Percentiles rank a stretch among this genome's conserved stretches.
These are phyloP conservation scores for Fagopyrum tataricum DNA, from an alignment of 148 eudicot genomes.

Conservation along the genomic window DNA sequence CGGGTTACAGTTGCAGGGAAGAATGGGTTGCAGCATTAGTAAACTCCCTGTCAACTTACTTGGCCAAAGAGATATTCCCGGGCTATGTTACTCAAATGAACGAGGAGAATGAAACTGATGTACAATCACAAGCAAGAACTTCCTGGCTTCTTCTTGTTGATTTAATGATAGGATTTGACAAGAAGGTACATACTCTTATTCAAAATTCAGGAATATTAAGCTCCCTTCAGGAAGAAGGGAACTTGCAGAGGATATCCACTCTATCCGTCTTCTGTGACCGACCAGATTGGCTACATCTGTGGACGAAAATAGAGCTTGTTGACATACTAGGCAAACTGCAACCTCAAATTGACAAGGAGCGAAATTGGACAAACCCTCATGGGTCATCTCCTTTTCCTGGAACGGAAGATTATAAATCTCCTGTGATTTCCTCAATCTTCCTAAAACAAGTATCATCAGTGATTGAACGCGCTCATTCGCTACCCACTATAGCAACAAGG, in stretches of 20 bases:
- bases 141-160: conserved; percentile 85
- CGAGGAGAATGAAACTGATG: conserved; percentile 43
- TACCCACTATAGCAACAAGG: conserved; percentile 56
- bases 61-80: conserved; percentile 86
- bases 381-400: conserved; percentile 42
- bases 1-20: conserved; percentile 93
- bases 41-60: conserved; percentile 62
- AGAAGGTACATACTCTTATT: conserved; percentile 51
- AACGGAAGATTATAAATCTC: conserved; percentile 62
- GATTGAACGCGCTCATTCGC: conserved; percentile 69
- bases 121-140: conserved; percentile 42
- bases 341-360: conserved; percentile 57
- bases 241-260: conserved; percentile 56
- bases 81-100: conserved; percentile 45
- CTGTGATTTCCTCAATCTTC: conserved; percentile 47
- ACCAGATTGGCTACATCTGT: conserved; percentile 91
- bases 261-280: conserved; percentile 80
- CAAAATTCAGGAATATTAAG: conserved; percentile 49
- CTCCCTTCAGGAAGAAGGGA: conserved; percentile 54
- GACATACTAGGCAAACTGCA: conserved; percentile 47
- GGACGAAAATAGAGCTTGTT: conserved; percentile 80
- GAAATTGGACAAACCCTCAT: conserved; percentile 52
- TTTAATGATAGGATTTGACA: conserved; percentile 84
- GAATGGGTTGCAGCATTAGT: conserved; percentile 95
- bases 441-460: conserved; percentile 52